Base-by-base conservation (phyloP, 2,329 filamentous ascomycete species). In the Fusarium haematococcum region DNA sequence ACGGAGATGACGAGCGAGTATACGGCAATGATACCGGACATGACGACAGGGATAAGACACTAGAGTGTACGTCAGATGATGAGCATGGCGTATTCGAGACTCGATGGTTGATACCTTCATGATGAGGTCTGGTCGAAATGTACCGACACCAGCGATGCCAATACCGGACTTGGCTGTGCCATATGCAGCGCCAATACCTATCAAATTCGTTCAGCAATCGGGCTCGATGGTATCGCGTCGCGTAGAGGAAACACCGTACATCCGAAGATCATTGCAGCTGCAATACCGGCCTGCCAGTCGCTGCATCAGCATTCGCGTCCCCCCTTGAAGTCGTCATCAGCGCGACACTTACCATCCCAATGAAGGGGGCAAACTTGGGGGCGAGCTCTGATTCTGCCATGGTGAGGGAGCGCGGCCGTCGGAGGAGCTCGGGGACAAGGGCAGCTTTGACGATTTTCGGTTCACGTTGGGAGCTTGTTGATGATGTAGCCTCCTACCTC, bases 1-100 rank as follows among this genome's bases (percentile, higher is more conserved):
- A 99, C 97, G 20, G 96, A 94, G 78, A 99, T 95, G 80, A 99
- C 97, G 78, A 99, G 93, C 61, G 95, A 94, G 86, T 99, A 99
- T 77, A 99, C 97, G 68, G 97, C 97, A 80, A 99, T 95, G 82
- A 99, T 99, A 91, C 97, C 97, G 79, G 97, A 97, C 97, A 99
- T 99, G 87, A 99, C 92, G 76, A 97, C 94, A 73, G 94, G 94
- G 77, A 96, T 95, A 63, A 96, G 87, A 67, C 93, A 95, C 93
- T 95, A 78, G 10, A 41, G 45, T n/a, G 27, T 10, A 20, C 58
- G 69, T 79, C 66, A 78, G 76, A 63, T 7, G 35, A 63, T 37
- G 23, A 25, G 5, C 14, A n/a, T 16, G 32, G 58, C 14, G 58
- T 30, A 63, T 56, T 50, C 57, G 35, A 33, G 27, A 65, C 52